phyloP scores from a whole-genome alignment of 768 basidiomycete species.

The Trametes coccinea region DNA sequence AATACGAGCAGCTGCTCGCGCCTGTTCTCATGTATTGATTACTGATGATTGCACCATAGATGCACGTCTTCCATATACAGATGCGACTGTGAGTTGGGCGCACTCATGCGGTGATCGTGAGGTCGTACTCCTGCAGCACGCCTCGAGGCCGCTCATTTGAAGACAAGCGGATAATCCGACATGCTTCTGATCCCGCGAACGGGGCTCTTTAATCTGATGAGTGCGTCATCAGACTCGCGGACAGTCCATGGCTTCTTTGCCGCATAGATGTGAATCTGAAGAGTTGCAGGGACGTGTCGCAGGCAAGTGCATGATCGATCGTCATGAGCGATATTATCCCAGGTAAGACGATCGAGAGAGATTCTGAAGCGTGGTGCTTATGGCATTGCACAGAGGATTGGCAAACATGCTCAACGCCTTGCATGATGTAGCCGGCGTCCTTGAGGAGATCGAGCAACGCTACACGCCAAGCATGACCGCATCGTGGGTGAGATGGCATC shows the following conservation, averaged over 20 bases:
- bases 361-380: not conserved
- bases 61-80: too few relatives aligned
- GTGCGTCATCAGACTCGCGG: slow-evolving; percentile 8
- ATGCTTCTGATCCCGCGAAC: not conserved
- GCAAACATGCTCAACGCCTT: not conserved
- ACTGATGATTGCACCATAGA: too few relatives aligned
- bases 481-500: not conserved
- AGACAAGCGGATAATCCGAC: not conserved
- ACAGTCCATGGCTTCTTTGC: not conserved
- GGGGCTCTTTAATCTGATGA: not conserved
- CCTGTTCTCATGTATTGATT: too few relatives aligned
- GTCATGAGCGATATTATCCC: slow-evolving; percentile 9
- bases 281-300: not conserved
- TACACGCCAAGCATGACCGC: too few relatives aligned
- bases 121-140: not conserved
- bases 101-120: not conserved
- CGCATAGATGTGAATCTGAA: not conserved
- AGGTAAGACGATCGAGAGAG: not conserved
- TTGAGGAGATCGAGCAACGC: not conserved
- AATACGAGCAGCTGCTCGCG: too few relatives aligned
- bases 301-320: slow-evolving; percentile 5
- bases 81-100: too few relatives aligned
- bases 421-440: not conserved
- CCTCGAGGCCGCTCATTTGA: not conserved
- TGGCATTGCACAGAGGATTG: not conserved